These are phyloP conservation scores for Phlebiopsis gigantea DNA, from an alignment of 768 basidiomycete species.

Conservation along the genomic window DNA sequence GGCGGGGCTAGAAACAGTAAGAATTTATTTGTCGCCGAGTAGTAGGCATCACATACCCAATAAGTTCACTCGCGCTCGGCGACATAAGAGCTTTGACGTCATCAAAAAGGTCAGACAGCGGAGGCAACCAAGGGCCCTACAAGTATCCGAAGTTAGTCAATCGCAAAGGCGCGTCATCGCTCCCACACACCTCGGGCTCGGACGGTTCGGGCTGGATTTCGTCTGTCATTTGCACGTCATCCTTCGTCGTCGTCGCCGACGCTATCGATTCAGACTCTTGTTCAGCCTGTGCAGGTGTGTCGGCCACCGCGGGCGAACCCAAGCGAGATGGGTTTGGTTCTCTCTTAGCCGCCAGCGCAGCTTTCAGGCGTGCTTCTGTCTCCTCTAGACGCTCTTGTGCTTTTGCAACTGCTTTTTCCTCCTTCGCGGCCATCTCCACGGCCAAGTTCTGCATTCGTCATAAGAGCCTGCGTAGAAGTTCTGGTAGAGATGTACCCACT, in stretches of 20 bases:
- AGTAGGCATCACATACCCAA: constrained; percentile 52
- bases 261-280: constrained; percentile 20
- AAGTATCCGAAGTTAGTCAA: neutral
- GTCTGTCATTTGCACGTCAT: constrained; percentile 20
- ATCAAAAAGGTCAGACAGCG: constrained; percentile 67
- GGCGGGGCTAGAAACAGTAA: constrained; percentile 52
- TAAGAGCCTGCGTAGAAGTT: neutral
- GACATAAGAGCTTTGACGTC: constrained; percentile 73
- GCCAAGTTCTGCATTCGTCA: constrained; percentile 40
- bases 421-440: constrained; percentile 52
- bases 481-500: constrained; percentile 32
- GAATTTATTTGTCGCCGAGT: neutral
- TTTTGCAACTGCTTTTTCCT: constrained; percentile 57
- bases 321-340: constrained; percentile 61
- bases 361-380: constrained; percentile 77
- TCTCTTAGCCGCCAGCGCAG: constrained; percentile 71
- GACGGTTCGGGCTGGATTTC: constrained; percentile 2
- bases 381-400: constrained; percentile 34
- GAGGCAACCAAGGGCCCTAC: constrained; percentile 77
- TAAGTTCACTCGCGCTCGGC: constrained; percentile 51
- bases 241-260: constrained; percentile 9
- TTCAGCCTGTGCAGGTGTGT: constrained; percentile 25
- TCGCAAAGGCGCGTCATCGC: neutral
- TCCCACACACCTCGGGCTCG: constrained; percentile 6
- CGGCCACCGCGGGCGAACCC: constrained; percentile 50